phyloP scores from a whole-genome alignment of 257 asterid species.

The Solanum habrochaites region DNA sequence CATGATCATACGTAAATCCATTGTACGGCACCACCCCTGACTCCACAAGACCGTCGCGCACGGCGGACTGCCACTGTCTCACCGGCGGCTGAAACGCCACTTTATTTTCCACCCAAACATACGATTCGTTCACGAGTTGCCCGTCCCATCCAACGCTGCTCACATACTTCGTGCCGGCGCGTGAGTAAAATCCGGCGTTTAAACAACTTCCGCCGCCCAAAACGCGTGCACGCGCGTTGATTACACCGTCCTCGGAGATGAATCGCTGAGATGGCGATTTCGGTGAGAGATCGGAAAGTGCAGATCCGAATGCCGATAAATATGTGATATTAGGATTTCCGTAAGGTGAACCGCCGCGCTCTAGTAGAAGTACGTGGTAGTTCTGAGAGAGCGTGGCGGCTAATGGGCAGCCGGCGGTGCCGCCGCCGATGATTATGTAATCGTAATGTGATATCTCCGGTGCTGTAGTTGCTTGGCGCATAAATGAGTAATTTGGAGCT shows the following conservation, averaged over 20 bases:
- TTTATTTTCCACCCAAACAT: conserved; percentile 54
- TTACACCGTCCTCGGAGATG: conserved; percentile 73
- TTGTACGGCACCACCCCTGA: conserved; percentile 47
- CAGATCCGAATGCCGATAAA: conserved; percentile 37
- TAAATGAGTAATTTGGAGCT: conserved; percentile 45
- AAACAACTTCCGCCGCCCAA: conserved; percentile 66
- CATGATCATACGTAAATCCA: conserved; percentile 67
- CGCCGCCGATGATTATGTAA: conserved; percentile 73
- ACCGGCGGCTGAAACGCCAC: conserved; percentile 62
- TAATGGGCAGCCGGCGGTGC: conserved; percentile 80
- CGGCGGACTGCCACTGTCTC: conserved; percentile 62
- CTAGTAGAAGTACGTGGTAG: conserved; percentile 52
- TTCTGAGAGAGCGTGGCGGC: conserved; percentile 77
- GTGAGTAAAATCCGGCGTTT: conserved; percentile 69
- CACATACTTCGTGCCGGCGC: conserved; percentile 35
- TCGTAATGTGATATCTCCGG: conserved; percentile 46
- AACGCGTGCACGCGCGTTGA: conserved; percentile 55
- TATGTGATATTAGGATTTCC: conserved; percentile 57
- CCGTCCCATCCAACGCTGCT: conserved; percentile 43
- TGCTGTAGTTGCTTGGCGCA: conserved; percentile 53
- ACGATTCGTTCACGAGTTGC: conserved; percentile 40
- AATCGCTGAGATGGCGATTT: conserved; percentile 71
- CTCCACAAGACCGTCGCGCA: conserved; percentile 52
- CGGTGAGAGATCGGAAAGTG: conserved; percentile 47
- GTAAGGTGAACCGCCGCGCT: conserved; percentile 69